A percentile compares a stretch with the other conserved stretches of the same genome.
Evolutionary conservation across 1,284 basidiomycete genomes (phyloP).

Genomic region (Leucoagaricus sp.): DNA sequence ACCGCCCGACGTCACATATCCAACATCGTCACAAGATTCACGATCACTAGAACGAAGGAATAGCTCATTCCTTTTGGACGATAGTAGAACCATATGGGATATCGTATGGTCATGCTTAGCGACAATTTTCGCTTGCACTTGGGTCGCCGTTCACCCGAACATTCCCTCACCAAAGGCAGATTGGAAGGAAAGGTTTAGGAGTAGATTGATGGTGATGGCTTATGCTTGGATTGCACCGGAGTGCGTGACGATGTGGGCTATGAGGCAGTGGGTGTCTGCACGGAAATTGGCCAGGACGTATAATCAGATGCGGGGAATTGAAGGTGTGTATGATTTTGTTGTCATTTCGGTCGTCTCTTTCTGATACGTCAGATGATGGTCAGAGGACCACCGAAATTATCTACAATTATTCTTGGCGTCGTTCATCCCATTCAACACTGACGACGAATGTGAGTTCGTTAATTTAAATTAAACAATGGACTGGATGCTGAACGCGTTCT

Average conservation of each 20-base stretch:
- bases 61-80: not conserved
- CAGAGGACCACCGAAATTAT: slow-evolving; percentile 3
- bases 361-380: not conserved
- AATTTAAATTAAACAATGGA: not conserved
- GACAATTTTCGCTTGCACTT: slow-evolving; percentile 29
- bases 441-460: not conserved
- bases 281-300: slow-evolving; percentile 11
- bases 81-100: slow-evolving; percentile 16
- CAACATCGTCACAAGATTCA: not conserved
- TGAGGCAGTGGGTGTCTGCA: slow-evolving; percentile 23
- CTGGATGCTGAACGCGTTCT: too few species aligned
- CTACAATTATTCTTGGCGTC: not conserved
- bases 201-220: slow-evolving; percentile 19
- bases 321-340: not conserved
- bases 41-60: not conserved
- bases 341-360: not conserved
- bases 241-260: slow-evolving; percentile 27
- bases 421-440: not conserved
- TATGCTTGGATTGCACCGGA: slow-evolving; percentile 29
- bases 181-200: not conserved
- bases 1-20: not conserved
- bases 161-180: slow-evolving; percentile 21
- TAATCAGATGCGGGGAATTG: slow-evolving; percentile 12
- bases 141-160: slow-evolving; percentile 32
- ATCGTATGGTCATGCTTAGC: slow-evolving; percentile 30